A percentile compares a stretch with the other conserved stretches of the same genome.
Evolutionary conservation across 2,329 filamentous ascomycete species (phyloP).

Genomic region (Torrubiella hemipterigena): DNA sequence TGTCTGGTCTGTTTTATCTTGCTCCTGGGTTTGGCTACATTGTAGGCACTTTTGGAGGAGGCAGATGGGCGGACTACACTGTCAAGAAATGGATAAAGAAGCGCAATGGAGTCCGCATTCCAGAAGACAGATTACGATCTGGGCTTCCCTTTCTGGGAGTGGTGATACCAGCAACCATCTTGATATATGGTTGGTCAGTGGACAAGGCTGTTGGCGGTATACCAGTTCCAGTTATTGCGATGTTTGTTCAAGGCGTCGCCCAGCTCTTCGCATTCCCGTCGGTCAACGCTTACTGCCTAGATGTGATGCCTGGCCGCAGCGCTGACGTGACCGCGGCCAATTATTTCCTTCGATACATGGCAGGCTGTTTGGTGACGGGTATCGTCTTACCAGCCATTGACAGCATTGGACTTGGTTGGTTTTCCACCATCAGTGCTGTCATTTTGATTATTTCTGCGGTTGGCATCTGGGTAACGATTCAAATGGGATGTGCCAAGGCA

Average conservation of each 20-base stretch:
- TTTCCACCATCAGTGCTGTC: conserved; percentile 49
- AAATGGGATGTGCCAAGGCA: conserved; percentile 28
- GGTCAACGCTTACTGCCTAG: conserved; percentile 70
- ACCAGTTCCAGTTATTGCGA: conserved; percentile 53
- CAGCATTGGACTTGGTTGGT: conserved; percentile 69
- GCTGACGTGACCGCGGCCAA: conserved; percentile 71
- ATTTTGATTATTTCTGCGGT: conserved; percentile 24
- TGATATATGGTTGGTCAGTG: conserved; percentile 47
- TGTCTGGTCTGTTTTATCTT: conserved; percentile 62
- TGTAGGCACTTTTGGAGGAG: conserved; percentile 58
- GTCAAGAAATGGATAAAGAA: conserved; percentile 54
- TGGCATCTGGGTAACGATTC: conserved; percentile 22
- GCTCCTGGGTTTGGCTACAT: conserved; percentile 62
- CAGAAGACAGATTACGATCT: conserved; percentile 56
- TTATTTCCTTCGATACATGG: conserved; percentile 66
- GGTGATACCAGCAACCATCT: conserved; percentile 48
- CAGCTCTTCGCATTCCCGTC: conserved; percentile 67
- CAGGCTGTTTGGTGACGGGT: conserved; percentile 59
- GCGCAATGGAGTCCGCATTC: conserved; percentile 44
- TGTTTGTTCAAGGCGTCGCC: conserved; percentile 64
- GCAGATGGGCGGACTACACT: conserved; percentile 55
- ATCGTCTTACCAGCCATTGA: conserved; percentile 65
- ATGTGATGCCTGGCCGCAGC: conserved; percentile 59
- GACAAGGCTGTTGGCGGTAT: conserved; percentile 38
- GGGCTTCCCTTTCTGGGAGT: conserved; percentile 44